These are phyloP conservation scores for Rhodofomes roseus DNA, from an alignment of 1,284 basidiomycete genomes.

Conservation along the genomic window DNA sequence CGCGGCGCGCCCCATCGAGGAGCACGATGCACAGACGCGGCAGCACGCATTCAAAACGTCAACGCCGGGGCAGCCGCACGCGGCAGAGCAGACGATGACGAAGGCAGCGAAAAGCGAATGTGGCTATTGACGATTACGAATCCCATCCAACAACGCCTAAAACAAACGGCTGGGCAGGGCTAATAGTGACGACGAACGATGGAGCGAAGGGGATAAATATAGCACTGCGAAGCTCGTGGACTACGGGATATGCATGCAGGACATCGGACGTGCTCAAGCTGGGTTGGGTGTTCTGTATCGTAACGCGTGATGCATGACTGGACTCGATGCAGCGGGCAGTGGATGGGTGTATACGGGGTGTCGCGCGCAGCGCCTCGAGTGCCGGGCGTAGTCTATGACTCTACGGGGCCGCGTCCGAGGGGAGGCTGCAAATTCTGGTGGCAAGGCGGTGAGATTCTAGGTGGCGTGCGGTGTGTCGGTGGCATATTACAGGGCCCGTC, in stretches of 20 bases:
- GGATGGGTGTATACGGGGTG: neutral
- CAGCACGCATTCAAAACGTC: neutral
- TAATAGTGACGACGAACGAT: neutral
- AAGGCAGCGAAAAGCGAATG: neutral
- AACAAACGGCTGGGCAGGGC: neutral
- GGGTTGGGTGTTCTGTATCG: conserved; percentile 1
- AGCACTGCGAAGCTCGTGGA: conserved; percentile 1
- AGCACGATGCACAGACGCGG: neutral
- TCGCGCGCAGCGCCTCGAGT: neutral
- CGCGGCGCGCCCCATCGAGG: neutral
- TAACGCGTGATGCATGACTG: conserved; percentile 4
- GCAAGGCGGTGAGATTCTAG: neutral
- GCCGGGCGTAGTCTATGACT: neutral
- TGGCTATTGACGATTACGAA: neutral
- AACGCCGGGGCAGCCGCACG: neutral
- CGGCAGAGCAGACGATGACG: neutral
- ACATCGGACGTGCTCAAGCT: neutral
- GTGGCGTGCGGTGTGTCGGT: neutral
- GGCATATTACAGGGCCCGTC: conserved; percentile 1
- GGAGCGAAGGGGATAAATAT: conserved; percentile 5
- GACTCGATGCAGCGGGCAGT: neutral
- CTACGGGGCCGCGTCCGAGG: neutral
- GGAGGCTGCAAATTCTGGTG: neutral
- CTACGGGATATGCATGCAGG: conserved; percentile 8
- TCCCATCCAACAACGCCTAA: neutral